Conservation (phyloP, 495 filamentous ascomycete genomes). For the Aspergillus nidulans region DNA sequence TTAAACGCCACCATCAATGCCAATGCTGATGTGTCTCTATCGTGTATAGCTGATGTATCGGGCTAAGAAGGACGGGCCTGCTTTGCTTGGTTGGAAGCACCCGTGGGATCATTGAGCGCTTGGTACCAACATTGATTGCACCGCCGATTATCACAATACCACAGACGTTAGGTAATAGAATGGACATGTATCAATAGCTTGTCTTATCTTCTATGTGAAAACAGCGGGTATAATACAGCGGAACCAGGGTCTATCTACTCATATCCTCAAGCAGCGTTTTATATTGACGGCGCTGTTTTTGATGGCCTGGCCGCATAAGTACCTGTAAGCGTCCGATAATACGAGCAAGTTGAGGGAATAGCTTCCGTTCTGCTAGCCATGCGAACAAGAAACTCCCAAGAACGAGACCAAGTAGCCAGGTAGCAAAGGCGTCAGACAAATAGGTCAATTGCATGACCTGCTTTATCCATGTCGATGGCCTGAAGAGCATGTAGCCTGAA, state of each 20-base stretch:
- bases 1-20: no score
- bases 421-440: conserved; percentile 65
- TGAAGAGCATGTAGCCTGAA: conserved; percentile 71
- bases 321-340: conserved; percentile 56
- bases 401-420: conserved; percentile 65
- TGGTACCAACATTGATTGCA: no score
- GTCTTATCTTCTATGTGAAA: no score
- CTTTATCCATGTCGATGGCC: conserved; percentile 61
- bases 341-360: conserved; percentile 69
- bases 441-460: conserved; percentile 81
- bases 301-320: conserved; percentile 48
- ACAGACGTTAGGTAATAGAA: background rate
- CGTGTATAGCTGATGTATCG: conserved; percentile 78
- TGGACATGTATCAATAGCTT: background rate
- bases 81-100: conserved; percentile 88
- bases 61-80: conserved; percentile 88
- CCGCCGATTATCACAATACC: background rate
- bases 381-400: conserved; percentile 59
- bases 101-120: conserved; percentile 92
- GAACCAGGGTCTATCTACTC: no score
- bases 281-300: conserved; percentile 81
- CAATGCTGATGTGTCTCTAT: conserved; percentile 2
- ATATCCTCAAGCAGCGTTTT: conserved; percentile 76
- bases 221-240: no score
- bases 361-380: conserved; percentile 63